Evolutionary conservation across 1,284 basidiomycete genomes (phyloP).

Genomic region (Boletus mariae): DNA sequence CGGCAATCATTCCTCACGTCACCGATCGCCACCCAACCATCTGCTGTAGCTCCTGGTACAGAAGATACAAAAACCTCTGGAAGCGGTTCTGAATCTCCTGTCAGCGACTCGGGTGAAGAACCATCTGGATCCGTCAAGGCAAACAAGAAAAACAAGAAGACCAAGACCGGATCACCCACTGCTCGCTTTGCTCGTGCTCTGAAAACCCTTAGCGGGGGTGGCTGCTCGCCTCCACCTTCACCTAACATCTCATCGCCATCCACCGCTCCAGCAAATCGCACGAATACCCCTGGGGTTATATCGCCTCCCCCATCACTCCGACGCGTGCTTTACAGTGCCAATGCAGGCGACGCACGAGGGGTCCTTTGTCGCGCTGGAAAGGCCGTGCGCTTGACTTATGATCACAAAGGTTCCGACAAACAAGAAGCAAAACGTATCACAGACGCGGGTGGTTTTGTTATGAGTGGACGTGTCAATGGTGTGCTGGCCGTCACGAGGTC

Average conservation of each 20-base stretch:
- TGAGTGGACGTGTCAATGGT: slow-evolving; percentile 97
- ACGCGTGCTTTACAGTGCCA: slow-evolving; percentile 92
- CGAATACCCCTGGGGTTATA: slow-evolving; percentile 31
- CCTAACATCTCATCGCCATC: slow-evolving; percentile 22
- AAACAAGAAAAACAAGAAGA: slow-evolving; percentile 32
- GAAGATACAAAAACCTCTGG: slow-evolving; percentile 20
- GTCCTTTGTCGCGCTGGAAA: slow-evolving; percentile 87
- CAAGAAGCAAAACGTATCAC: slow-evolving; percentile 97
- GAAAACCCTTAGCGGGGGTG: slow-evolving; percentile 47
- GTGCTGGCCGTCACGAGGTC: slow-evolving; percentile 96
- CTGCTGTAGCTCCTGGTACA: slow-evolving; percentile 30
- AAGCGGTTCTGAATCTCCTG: slow-evolving; percentile 28
- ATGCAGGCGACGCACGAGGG: slow-evolving; percentile 91
- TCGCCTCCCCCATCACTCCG: slow-evolving; percentile 51
- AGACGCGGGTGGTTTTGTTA: slow-evolving; percentile 97
- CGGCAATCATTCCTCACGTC: slow-evolving; percentile 58
- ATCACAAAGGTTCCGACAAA: slow-evolving; percentile 97
- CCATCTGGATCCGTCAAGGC: slow-evolving; percentile 35
- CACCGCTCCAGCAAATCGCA: slow-evolving; percentile 11
- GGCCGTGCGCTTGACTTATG: slow-evolving; percentile 93
- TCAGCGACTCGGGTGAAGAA: slow-evolving; percentile 33
- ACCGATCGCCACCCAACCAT: slow-evolving; percentile 17
- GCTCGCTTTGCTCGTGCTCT: slow-evolving; percentile 58
- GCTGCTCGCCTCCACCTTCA: slow-evolving; percentile 39
- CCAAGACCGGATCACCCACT: slow-evolving; percentile 42